These are phyloP conservation scores for Aspergillus nidulans DNA, from an alignment of 495 filamentous ascomycete species.

Conservation along the genomic window DNA sequence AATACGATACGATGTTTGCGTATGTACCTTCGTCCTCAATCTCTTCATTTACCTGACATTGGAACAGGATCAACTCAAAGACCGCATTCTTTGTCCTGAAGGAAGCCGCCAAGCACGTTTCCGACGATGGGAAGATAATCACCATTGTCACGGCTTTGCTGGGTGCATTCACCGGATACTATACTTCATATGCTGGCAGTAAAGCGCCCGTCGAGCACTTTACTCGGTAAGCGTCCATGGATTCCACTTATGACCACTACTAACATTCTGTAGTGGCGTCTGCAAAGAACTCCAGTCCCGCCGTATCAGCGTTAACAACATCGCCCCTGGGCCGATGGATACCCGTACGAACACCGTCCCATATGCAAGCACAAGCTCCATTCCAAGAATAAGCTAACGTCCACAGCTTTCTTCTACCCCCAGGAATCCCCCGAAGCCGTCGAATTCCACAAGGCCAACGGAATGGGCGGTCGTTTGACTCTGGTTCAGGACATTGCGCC, in stretches of 20 bases:
- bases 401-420: constrained; percentile 33
- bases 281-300: constrained; percentile 36
- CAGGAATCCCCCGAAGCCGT: constrained; percentile 32
- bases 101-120: constrained; percentile 26
- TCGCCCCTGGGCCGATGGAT: constrained; percentile 40
- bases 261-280: constrained; percentile 20
- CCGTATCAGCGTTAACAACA: constrained; percentile 32
- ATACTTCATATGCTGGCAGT: constrained; percentile 36
- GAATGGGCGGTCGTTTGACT: constrained; percentile 31
- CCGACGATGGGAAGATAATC: constrained; percentile 36
- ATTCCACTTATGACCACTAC: neutral
- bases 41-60: neutral
- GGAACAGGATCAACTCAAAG: constrained; percentile 33
- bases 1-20: constrained; percentile 46
- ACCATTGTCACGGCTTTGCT: constrained; percentile 35
- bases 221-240: constrained; percentile 21
- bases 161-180: constrained; percentile 35
- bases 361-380: no score
- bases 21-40: constrained; percentile 12
- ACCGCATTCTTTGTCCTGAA: constrained; percentile 36
- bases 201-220: constrained; percentile 40
- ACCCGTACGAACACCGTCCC: constrained; percentile 25
- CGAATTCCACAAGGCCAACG: constrained; percentile 30
- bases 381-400: constrained; percentile 2
- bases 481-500: constrained; percentile 34